A percentile compares a stretch with the other conserved stretches of the same genome.
phyloP scores from a whole-genome alignment of 106 monocot species.

The Dendrobium chrysotoxum region DNA sequence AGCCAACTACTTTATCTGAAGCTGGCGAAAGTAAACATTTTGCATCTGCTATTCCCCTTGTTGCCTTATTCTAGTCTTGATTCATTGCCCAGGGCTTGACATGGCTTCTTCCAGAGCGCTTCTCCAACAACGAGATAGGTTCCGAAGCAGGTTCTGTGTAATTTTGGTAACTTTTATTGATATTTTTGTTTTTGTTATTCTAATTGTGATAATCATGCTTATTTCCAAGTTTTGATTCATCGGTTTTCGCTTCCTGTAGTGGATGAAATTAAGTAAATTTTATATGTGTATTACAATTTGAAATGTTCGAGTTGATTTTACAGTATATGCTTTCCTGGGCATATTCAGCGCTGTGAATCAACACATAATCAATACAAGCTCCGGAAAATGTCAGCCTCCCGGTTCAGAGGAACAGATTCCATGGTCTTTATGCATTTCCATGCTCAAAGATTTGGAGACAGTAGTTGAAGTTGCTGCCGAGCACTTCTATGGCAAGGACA shows the following conservation, averaged over 20 bases:
- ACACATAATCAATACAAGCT: slow-evolving; percentile 66
- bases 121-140: slow-evolving; percentile 85
- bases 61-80: neutral
- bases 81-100: slow-evolving; percentile 49
- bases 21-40: neutral
- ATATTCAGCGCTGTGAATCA: slow-evolving; percentile 70
- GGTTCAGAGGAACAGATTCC: slow-evolving; percentile 28
- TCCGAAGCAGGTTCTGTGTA: slow-evolving; percentile 88
- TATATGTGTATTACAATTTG: neutral
- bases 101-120: slow-evolving; percentile 94
- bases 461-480: slow-evolving; percentile 82
- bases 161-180: slow-evolving; percentile 27
- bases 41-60: neutral
- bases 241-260: neutral
- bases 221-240: neutral
- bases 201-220: neutral
- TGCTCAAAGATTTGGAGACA: slow-evolving; percentile 76
- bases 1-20: neutral
- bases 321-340: slow-evolving; percentile 88
- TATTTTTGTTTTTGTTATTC: neutral
- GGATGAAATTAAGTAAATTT: neutral
- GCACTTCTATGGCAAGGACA: slow-evolving; percentile 66
- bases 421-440: slow-evolving; percentile 63
- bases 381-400: slow-evolving; percentile 10
- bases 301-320: slow-evolving; percentile 5